Evolutionary conservation across 2,329 filamentous ascomycete species (phyloP).

Genomic region (Tetracladium maxilliforme): DNA sequence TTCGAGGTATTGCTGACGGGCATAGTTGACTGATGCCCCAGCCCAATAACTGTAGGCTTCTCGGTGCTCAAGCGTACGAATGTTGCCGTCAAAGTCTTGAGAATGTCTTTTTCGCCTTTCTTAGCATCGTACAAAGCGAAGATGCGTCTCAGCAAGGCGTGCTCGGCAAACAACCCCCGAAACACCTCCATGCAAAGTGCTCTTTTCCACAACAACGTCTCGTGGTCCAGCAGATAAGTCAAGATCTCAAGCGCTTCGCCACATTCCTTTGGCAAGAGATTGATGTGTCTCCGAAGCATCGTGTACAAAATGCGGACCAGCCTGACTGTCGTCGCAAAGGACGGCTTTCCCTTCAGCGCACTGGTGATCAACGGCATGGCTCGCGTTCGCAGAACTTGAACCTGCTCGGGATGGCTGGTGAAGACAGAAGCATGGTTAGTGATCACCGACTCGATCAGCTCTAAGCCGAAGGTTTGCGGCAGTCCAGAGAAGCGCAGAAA

Average conservation of each 20-base stretch:
- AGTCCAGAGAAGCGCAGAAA: conserved; percentile 70
- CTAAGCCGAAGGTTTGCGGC: conserved; percentile 71
- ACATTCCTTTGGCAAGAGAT: conserved; percentile 61
- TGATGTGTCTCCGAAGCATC: conserved; percentile 63
- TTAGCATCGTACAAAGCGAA: conserved; percentile 67
- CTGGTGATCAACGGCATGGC: conserved; percentile 76
- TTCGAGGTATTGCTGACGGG: conserved; percentile 47
- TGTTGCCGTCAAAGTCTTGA: conserved; percentile 70
- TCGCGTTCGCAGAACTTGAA: conserved; percentile 58
- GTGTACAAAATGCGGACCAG: conserved; percentile 73
- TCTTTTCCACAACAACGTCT: conserved; percentile 73
- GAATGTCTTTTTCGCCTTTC: conserved; percentile 56
- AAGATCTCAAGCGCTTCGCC: conserved; percentile 70
- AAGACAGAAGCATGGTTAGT: conserved; percentile 77
- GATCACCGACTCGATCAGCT: conserved; percentile 82
- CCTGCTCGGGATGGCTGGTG: conserved; percentile 62
- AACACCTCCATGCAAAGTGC: conserved; percentile 87
- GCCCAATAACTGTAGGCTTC: conserved; percentile 75
- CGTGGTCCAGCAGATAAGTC: conserved; percentile 78
- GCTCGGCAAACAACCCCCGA: conserved; percentile 70
- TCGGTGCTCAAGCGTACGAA: conserved; percentile 91
- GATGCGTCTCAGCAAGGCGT: conserved; percentile 62
- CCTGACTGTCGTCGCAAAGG: conserved; percentile 71
- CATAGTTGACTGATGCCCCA: conserved; percentile 77
- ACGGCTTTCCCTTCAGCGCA: conserved; percentile 61